These are phyloP conservation scores for Dichotomocladium elegans DNA, from an alignment of 371 early-diverging fungal genomes.

Conservation along the genomic window DNA sequence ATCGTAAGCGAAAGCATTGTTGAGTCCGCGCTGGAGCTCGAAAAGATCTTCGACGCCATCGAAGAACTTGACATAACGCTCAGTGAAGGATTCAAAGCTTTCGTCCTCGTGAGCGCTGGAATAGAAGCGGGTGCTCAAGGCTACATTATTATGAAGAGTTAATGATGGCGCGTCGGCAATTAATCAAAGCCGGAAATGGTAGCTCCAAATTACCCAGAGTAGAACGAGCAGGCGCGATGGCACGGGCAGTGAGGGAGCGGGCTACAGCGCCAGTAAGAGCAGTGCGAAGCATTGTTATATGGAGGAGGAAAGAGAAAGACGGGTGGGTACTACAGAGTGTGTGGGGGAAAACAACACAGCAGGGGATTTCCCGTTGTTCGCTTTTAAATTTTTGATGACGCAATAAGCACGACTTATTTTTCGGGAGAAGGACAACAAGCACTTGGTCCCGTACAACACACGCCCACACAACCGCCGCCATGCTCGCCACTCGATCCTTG, in stretches of 20 bases:
- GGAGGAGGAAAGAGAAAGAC: not conserved
- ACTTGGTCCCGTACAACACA: not conserved
- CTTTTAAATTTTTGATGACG: not conserved
- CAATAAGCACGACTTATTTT: too few species aligned
- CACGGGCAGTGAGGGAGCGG: conserved; percentile 29
- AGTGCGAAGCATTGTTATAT: conserved; percentile 43
- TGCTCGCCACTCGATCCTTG: not conserved
- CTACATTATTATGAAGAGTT: conserved; percentile 10
- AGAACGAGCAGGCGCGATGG: conserved; percentile 9
- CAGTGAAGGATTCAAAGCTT: conserved; percentile 77
- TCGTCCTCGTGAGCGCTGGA: conserved; percentile 74
- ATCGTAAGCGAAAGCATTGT: conserved; percentile 95
- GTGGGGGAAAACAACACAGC: not conserved
- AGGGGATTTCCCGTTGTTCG: too few species aligned
- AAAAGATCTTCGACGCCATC: conserved; percentile 90
- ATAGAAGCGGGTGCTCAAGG: conserved; percentile 50
- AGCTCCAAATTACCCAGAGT: conserved; percentile 3
- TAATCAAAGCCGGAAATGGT: not conserved
- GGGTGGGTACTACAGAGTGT: not conserved
- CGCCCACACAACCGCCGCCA: not conserved
- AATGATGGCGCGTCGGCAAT: not conserved
- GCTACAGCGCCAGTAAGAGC: conserved; percentile 40
- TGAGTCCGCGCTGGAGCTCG: conserved; percentile 95
- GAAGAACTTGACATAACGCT: conserved; percentile 85
- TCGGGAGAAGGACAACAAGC: too few species aligned